Evolutionary conservation across 495 filamentous ascomycete species (phyloP), one percentile per base, ranked within the genome.

Genomic region (Aspergillus ostianus): DNA sequence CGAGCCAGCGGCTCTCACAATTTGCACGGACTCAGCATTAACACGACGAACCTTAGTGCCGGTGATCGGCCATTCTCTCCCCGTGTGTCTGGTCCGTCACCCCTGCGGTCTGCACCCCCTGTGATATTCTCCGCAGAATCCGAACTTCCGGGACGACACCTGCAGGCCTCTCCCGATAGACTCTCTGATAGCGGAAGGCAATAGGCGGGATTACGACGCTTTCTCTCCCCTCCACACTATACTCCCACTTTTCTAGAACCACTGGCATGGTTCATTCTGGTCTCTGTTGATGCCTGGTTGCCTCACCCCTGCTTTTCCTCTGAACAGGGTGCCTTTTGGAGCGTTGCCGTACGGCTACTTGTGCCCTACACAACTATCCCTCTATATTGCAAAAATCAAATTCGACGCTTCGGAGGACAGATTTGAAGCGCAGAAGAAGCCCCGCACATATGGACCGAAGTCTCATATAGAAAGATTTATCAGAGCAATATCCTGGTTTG

Each of bases 71-170:
- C 62, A 4, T 29, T 53, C 41, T 65, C 68, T 9, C 63, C 62
- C 9, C 55, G 57, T 18, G 56, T 63, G 4, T 44, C 63, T 26
- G 56, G 49, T 0, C 60, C 62, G 1, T 70, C 72, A 5, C 73
- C 74, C 3, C 55, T 77, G 27, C 70, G 64, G 44, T 73, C 74
- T 15, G 74, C 73, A 19, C 72, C 73, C 46, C 68, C 74, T 9
- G 68, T 69, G 3, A 64, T 75, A 17, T 64, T 70, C 2, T 68
- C 71, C 58, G 63, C 68, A 17, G 71, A 77, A 19, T 51, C 66
- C 20, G 70, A 67, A 26, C 56, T 73, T 20, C 61, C 58, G 17
- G 64, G 65, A 17, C 17, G 66, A 20, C 51, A 49, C 12, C 12
- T 51, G 9, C 67, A 71, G 17, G 64, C 70, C 8, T 64, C 66